Evolutionary conservation across 352 stramenopile genomes (phyloP).

Genomic region (Phytophthora macrochlamydospora): DNA sequence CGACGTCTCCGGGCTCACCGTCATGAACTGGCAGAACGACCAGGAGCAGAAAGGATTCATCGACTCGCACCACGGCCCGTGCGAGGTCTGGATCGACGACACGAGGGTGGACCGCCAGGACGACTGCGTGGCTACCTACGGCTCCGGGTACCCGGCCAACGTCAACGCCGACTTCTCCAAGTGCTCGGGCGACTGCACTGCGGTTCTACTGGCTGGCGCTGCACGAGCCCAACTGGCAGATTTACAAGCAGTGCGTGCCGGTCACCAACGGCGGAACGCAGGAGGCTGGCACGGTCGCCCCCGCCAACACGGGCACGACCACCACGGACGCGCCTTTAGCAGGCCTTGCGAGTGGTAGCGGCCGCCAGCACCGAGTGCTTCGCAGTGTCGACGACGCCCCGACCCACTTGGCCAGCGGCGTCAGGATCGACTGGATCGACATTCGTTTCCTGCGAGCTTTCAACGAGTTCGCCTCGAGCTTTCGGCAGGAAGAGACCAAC

Average conservation of each 20-base stretch:
- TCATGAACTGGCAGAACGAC: conserved; percentile 57
- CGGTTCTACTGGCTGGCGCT: conserved; percentile 46
- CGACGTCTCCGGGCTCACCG: conserved; percentile 43
- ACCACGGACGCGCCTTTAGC: conserved; percentile 2
- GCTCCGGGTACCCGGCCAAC: conserved; percentile 31
- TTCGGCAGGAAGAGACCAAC: conserved; percentile 9
- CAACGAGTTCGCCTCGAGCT: conserved; percentile 30
- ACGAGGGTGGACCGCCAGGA: conserved; percentile 48
- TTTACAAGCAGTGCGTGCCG: conserved; percentile 49
- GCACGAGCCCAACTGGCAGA: conserved; percentile 44
- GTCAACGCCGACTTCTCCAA: conserved; percentile 32
- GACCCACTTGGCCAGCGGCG: conserved; percentile 23
- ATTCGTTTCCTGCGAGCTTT: conserved; percentile 40
- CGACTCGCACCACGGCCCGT: conserved; percentile 56
- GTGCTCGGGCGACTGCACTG: conserved; percentile 37
- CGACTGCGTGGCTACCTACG: conserved; percentile 45
- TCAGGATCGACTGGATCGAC: conserved; percentile 35
- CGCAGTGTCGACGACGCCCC: conserved; percentile 23
- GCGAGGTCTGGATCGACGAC: conserved; percentile 65
- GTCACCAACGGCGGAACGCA: conserved; percentile 29
- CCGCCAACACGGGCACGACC: conserved; percentile 8
- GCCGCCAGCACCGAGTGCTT: conserved; percentile 31
- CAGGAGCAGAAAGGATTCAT: conserved; percentile 54
- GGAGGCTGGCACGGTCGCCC: conserved; percentile 19
- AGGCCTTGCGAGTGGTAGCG: conserved; percentile 13